Evolutionary conservation across 2,329 filamentous ascomycete genomes (phyloP), one percentile per base, ranked within the genome.

Genomic region (Apiospora hydei): DNA sequence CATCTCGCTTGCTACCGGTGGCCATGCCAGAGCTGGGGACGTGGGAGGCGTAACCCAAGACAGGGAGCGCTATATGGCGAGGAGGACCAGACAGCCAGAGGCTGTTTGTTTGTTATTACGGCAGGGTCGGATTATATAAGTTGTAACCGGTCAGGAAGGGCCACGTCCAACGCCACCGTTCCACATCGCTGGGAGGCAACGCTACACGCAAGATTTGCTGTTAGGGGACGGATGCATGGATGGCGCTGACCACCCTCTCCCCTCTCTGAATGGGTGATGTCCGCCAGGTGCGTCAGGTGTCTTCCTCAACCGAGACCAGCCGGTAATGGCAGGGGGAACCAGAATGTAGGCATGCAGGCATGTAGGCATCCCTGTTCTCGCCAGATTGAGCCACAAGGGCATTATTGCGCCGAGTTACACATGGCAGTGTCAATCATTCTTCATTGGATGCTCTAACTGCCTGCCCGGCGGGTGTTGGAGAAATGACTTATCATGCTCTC

Each of bases 401-500:
- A 47, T 47, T 21, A 47, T 47, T 18, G 34, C 7, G 7, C 34
- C 34, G 34, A 3, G 34, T 38, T 1, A 4, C 34, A 8, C 34
- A 38, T 38, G 34, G 34, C 34, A 38, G 34, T 38, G 3, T 38
- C 34, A 6, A 38, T 38, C 34, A 38, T 38, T 38, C 2, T 38
- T 38, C 5, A 38, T 8, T 38, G 34, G 5, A 26, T 53, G 30
- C 4, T 18, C 14, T 24, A 30, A 53, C 51, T 24, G 51, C 24
- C 5, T 53, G 24, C 24, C n/a, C 24, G 26, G 49, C 49, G 14
- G 49, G n/a, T 13, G 49, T 4, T 51, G n/a, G 26, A 21, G 30
- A 61, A 61, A 61, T 38, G 53, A 61, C 30, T 18, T 38, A 61
- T 61, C 53, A 61, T 18, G 26, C 53, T 61, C 14, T 57, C 14